Evolutionary conservation across 768 basidiomycete species (phyloP), one percentile per base, ranked within the genome.

Genomic region (Rickenella mellea): DNA sequence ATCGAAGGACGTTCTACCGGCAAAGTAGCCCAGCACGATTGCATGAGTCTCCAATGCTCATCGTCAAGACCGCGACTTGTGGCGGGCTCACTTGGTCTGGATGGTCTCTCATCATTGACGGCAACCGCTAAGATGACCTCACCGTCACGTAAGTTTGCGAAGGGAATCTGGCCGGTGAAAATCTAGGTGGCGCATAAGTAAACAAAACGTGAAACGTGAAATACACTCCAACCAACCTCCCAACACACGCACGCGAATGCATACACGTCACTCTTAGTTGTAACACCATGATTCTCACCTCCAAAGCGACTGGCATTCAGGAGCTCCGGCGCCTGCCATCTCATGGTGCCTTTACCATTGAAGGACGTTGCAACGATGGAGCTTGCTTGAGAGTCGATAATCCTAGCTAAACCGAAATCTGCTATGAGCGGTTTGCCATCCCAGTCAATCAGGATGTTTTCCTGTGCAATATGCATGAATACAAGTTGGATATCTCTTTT

Each of bases 371-470:
- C 14, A 21, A 35, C 32, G 6, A 21, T 35, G 14, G 32, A 48
- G 43, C 61, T 36, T 36, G 33, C 56, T 21, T 60, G 57, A 7
- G 64, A 57, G 35, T 73, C 73, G 36, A 74, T 63, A 40, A 78
- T 71, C 42, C 69, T 73, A 15, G 75, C 76, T 5, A 79, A 57
- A 2, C 78, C 78, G 46, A 80, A 80, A 52, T 80, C 78, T 1
- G 75, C 74, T 31, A 79, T 73, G 44, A 78, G 60, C 9, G 76
- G 69, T 28, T 58, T 51, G 10, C 76, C 77, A 10, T 65, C 59
- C 32, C 69, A 68, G 43, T 72, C 68, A 24, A 80, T 63, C 21
- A 80, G 63, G 40, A 79, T 75, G 45, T 80, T 79, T 5, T 69
- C 68, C 76, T 78, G 43, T 14, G 41, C 24, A 25, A 12, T 7